Base-by-base conservation (phyloP, 768 basidiomycete genomes). In the Suillus spraguei region DNA sequence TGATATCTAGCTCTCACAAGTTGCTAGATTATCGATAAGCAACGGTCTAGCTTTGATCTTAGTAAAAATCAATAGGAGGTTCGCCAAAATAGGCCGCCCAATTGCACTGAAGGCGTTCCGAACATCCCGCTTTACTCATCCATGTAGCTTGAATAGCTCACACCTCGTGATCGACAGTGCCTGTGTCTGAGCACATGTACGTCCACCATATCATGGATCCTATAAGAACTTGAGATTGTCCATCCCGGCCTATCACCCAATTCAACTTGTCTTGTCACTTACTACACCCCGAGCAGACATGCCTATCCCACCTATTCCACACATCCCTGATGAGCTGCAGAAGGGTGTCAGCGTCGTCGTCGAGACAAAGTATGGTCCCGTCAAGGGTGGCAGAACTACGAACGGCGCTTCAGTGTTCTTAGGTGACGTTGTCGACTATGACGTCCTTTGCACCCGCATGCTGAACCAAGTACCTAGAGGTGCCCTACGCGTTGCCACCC, bases 401-500 rank as follows among this genome's bases (percentile, higher is more conserved):
- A 90, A 88, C 66, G 87, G 87, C 1, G 79, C 87, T 47, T 85
- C 81, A 6, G 83, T 84, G 22, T 91, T 90, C 71, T 77, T 91
- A 44, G 89, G 90, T 88, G 68, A 32, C 77, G 24, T 32, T 41
- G 10, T 41, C 39, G 4, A 41, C 5, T n/a, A 39, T 2, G 38
- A 39, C 1, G 38, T 28, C 20, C 56, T 41, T 41, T 0, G 0
- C 24, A 14, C 17, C 32, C 11, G 20, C 70, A 24, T n/a, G 33
- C 46, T 56, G 22, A 56, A 53, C 38, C 9, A 32, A 54, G 16
- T 52, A 39, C 46, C 50, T 16, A 62, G 90, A 93, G 77, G 78
- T 93, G 60, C 89, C 90, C 5, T 93, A 89, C 70, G 90, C 87
- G 3, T 72, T 89, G 17, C 84, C 88, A 35, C 88, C 89, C 0